A percentile compares a stretch with the other conserved stretches of the same genome.
These are phyloP conservation scores for Ophiocordyceps camponoti-saundersi DNA, from an alignment of 2,329 filamentous ascomycete genomes.

Conservation along the genomic window DNA sequence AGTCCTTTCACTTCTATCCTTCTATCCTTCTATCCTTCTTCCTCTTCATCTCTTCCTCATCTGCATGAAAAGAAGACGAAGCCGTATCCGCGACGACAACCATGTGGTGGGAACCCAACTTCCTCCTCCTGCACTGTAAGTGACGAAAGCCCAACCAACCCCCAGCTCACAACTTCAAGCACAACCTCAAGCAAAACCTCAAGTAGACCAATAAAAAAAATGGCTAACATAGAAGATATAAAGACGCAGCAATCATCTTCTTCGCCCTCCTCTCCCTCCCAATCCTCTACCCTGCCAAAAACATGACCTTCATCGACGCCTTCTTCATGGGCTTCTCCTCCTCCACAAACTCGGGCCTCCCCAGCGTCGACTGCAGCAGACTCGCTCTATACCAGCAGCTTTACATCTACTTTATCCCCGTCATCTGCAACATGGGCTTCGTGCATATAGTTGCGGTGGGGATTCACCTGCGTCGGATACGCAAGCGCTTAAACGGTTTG, in stretches of 20 bases:
- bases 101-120: background rate
- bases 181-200: background rate
- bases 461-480: constrained; percentile 30
- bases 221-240: background rate
- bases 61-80: no score
- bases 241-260: constrained; percentile 1
- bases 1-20: no score
- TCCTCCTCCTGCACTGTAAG: constrained; percentile 1
- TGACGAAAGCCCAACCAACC: background rate
- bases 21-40: no score
- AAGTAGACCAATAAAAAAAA: no score
- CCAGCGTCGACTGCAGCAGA: constrained; percentile 31
- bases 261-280: constrained; percentile 2
- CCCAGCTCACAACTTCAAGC: no score
- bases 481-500: constrained; percentile 22
- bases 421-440: constrained; percentile 29
- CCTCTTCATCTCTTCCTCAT: no score
- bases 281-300: background rate
- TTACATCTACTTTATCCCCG: constrained; percentile 30
- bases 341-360: constrained; percentile 32
- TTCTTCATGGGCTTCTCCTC: constrained; percentile 32
- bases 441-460: constrained; percentile 31
- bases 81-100: background rate
- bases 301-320: constrained; percentile 20
- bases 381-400: constrained; percentile 33